Base-by-base conservation (phyloP, 352 stramenopile species). In the Phytophthora sojae region DNA sequence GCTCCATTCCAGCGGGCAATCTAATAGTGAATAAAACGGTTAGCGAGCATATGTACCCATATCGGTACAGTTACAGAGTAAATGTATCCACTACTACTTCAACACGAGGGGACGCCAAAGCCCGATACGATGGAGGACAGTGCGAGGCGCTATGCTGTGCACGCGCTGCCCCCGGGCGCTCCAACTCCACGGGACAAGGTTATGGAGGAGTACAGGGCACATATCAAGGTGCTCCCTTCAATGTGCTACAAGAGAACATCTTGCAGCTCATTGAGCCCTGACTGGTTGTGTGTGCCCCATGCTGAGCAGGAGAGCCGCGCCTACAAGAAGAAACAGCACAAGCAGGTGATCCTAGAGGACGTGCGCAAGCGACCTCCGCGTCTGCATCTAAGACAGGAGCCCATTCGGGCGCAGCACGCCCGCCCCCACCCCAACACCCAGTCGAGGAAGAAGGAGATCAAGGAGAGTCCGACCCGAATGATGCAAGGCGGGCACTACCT, bases 341-440 rank as follows among this genome's bases (percentile, higher is more conserved):
- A 91, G 59, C 71, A 81, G 52, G 77, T 92, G 37, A 88, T 92
- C 70, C 63, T 92, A 17, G 76, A 87, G 50, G 80, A 84, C 30
- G 60, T 78, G 14, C 81, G 71, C 35, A 81, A 75, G 57, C 79
- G 69, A 7, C 72, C 77, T 29, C 77, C 82, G 9, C 79, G 81
- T 19, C 47, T 89, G 8, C 54, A 82, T 47, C 61, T 88, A 15
- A 83, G 85, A 58, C 67, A 86, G 23, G 60, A 76, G 0, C 29
- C 60, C 14, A 49, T 59, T 62, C 57, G 54, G 67, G 5, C 29
- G 30, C 62, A 74, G 8, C 65, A 79, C 6, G 14, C 47, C 8
- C 63, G 55, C 9, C 26, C 57, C 1, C 62, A 66, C 19, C 56
- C 68, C 29, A 55, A 53, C 2, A 55, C 64, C 17, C 59, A 69